Percentiles rank a stretch among this genome's conserved stretches.
Conservation (phyloP, 176 grass and related monocot species). For the Oryza longistaminata region DNA sequence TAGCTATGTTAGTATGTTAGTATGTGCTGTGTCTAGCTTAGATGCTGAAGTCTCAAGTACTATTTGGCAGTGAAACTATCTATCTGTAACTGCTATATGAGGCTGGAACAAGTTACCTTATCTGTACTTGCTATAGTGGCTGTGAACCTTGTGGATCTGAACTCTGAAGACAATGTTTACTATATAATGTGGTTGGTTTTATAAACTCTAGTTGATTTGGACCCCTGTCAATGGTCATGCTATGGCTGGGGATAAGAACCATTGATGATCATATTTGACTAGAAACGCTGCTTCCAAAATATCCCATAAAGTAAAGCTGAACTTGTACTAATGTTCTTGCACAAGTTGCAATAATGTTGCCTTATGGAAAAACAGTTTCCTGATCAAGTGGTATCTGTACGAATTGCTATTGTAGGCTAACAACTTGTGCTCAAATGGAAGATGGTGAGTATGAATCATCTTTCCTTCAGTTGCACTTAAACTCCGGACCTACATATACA, state of each 20-base stretch:
- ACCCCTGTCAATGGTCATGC: neutral
- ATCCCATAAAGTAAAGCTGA: neutral
- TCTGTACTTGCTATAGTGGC: neutral
- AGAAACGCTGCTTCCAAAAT: neutral
- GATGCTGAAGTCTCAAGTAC: neutral
- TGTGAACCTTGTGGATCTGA: constrained; percentile 11
- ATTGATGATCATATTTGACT: neutral
- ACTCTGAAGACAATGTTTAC: neutral
- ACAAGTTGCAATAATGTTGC: neutral
- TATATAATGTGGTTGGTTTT: neutral
- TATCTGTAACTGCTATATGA: constrained; percentile 3
- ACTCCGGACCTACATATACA: neutral
- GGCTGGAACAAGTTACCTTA: neutral
- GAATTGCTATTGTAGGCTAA: neutral
- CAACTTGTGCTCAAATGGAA: neutral
- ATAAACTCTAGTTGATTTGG: neutral
- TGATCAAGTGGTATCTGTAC: neutral
- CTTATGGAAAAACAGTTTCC: neutral
- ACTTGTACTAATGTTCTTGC: neutral
- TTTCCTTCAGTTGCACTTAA: neutral
- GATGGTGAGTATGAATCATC: neutral
- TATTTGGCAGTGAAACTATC: neutral
- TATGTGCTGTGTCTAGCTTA: constrained; percentile 28
- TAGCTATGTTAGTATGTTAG: constrained; percentile 26
- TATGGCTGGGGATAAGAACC: neutral